Evolutionary conservation across 2,329 filamentous ascomycete genomes (phyloP).

Genomic region (Verticillium klebahnii): DNA sequence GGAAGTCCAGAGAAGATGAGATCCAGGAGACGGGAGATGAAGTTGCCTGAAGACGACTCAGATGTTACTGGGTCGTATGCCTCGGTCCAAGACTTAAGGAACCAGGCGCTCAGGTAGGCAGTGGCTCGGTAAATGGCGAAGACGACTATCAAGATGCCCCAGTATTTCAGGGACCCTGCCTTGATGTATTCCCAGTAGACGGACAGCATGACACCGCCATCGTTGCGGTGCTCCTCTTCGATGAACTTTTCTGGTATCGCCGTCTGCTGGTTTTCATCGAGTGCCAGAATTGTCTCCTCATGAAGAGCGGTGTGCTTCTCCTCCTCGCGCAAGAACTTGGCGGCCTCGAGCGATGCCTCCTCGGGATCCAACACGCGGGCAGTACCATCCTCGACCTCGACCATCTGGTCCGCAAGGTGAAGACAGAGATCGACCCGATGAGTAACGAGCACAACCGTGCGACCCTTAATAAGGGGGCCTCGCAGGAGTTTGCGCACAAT

Average conservation of each 20-base stretch:
- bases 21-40: slow-evolving; percentile 16
- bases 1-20: slow-evolving; percentile 50
- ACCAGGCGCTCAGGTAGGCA: slow-evolving; percentile 68
- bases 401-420: slow-evolving; percentile 66
- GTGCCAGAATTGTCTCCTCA: slow-evolving; percentile 19
- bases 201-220: slow-evolving; percentile 68
- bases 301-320: slow-evolving; percentile 20
- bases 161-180: slow-evolving; percentile 71
- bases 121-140: slow-evolving; percentile 60
- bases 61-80: slow-evolving; percentile 44
- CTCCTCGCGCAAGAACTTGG: slow-evolving; percentile 12
- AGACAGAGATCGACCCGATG: slow-evolving; percentile 75
- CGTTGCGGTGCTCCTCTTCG: slow-evolving; percentile 68
- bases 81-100: slow-evolving; percentile 84
- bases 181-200: slow-evolving; percentile 86
- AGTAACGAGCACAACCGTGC: slow-evolving; percentile 75
- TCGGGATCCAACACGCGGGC: slow-evolving; percentile 45
- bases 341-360: slow-evolving; percentile 29
- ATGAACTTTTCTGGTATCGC: slow-evolving; percentile 71
- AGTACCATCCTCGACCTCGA: slow-evolving; percentile 62
- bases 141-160: slow-evolving; percentile 59
- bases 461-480: slow-evolving; percentile 53
- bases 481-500: slow-evolving; percentile 60
- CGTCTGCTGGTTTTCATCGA: slow-evolving; percentile 33
- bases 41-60: slow-evolving; percentile 7